Evolutionary conservation across 352 stramenopile species (phyloP).

Genomic region (Globisporangium cylindrosporum): DNA sequence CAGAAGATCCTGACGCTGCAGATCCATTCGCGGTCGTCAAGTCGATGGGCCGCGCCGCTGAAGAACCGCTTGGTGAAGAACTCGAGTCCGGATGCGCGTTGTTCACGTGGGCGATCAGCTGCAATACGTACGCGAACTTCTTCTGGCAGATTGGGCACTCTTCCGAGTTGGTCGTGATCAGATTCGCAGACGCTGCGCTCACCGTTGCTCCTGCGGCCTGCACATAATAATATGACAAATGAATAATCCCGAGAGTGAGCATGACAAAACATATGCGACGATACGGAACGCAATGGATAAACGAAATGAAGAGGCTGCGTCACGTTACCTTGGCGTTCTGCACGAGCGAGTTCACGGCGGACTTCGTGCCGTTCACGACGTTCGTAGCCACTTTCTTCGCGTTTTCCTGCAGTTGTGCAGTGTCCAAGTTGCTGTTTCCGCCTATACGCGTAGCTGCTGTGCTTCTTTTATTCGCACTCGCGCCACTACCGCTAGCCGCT

Average conservation of each 20-base stretch:
- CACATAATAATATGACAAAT: neutral
- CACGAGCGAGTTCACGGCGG: constrained; percentile 38
- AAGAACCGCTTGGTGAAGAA: constrained; percentile 5
- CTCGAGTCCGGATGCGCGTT: constrained; percentile 50
- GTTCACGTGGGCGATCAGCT: constrained; percentile 77
- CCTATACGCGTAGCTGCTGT: constrained; percentile 3
- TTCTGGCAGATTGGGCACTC: constrained; percentile 72
- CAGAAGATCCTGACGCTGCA: constrained; percentile 7
- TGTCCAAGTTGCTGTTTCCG: neutral
- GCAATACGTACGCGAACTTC: constrained; percentile 67
- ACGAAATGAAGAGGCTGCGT: neutral
- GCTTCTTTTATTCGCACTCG: constrained; percentile 14
- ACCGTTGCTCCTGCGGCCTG: constrained; percentile 15
- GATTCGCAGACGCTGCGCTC: constrained; percentile 15
- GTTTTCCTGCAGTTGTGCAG: constrained; percentile 25
- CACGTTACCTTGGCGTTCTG: constrained; percentile 41
- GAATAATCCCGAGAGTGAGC: neutral
- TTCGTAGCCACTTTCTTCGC: constrained; percentile 30
- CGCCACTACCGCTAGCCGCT: neutral
- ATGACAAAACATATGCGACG: neutral
- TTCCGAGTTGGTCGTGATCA: constrained; percentile 43
- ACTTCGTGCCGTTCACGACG: constrained; percentile 39
- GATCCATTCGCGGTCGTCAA: constrained; percentile 2
- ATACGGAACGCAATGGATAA: neutral
- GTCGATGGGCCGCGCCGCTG: constrained; percentile 4